Evolutionary conservation across 208 protist genomes (phyloP), one percentile per base, ranked within the genome.

Genomic region (Trypanosoma melophagium): DNA sequence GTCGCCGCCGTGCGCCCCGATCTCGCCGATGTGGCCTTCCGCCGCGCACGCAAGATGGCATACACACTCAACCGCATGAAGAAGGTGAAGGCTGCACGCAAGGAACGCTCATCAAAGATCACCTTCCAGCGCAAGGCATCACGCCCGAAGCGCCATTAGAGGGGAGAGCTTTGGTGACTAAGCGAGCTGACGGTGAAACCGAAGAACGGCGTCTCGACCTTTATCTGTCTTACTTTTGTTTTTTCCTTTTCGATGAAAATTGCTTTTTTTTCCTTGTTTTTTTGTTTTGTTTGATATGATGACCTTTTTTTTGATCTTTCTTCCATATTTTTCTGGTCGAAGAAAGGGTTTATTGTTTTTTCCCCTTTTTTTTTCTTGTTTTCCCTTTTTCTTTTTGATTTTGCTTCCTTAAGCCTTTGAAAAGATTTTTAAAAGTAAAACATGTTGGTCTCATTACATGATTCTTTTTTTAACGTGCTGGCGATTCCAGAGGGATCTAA

Each of bases 1-100:
- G 88, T 87, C n/a, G 83, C 84, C 35, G 80, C 80, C 13, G 78
- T 94, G 40, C 88, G 88, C 67, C 88, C 88, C 61, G 88, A 94
- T 78, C 88, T 91, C 45, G 85, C 85, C 17, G 79, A 87, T 57
- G 72, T 89, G 55, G 66, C 83, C 21, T 94, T 88, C 81, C 88
- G 88, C 79, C 88, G 88, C 65, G 88, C 88, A 19, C 82, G 81
- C 69, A 84, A 84, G 73, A 76, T 94, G 66, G 83, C 88, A 14
- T 65, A 58, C 75, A 81, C 90, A 40, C 56, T 65, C 38, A 78
- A 66, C 68, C 84, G 79, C 83, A 84, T 79, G 54, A 70, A 64
- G 51, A 89, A 89, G 79, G 80, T 94, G 21, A 41, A 52, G 13
- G 87, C 82, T 41, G 84, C 84, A 45, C 84, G 84, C 81, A 94